Percentiles rank a stretch among this genome's conserved stretches.
These are phyloP conservation scores for Lachancea thermotolerans DNA, from an alignment of 805 yeast species.

Conservation along the genomic window DNA sequence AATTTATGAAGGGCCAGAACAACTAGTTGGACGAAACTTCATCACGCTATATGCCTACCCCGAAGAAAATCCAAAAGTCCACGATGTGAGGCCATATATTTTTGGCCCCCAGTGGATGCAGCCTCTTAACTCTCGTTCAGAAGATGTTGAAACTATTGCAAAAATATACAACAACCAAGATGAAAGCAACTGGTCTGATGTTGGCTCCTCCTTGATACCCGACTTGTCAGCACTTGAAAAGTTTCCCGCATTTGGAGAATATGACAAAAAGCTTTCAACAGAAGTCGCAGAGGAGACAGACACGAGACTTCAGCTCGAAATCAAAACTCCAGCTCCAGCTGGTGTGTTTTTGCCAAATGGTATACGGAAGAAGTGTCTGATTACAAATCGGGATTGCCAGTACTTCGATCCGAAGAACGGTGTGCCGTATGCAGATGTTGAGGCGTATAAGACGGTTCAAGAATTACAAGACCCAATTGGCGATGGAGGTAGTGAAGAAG, in stretches of 20 bases:
- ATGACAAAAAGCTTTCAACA: constrained; percentile 35
- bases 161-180: constrained; percentile 25
- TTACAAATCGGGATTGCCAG: constrained; percentile 61
- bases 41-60: constrained; percentile 43
- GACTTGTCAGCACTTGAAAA: constrained; percentile 29
- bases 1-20: constrained; percentile 62
- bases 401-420: constrained; percentile 87
- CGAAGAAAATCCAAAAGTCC: constrained; percentile 8
- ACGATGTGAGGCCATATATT: constrained; percentile 28
- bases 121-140: constrained; percentile 47
- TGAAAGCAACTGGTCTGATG: constrained; percentile 23
- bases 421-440: constrained; percentile 77
- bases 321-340: constrained; percentile 65
- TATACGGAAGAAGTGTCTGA: constrained; percentile 57
- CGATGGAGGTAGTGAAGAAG: constrained; percentile 37
- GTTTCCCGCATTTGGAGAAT: constrained; percentile 57
- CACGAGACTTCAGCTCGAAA: constrained; percentile 42
- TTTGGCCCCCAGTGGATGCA: constrained; percentile 55
- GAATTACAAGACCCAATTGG: constrained; percentile 49
- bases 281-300: constrained; percentile 40
- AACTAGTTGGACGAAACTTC: constrained; percentile 48
- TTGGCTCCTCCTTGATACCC: constrained; percentile 42
- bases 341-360: constrained; percentile 70
- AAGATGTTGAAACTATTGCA: constrained; percentile 45
- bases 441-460: constrained; percentile 63